These are phyloP conservation scores for Starmerella floricola DNA, from an alignment of 805 yeast species.

Conservation along the genomic window DNA sequence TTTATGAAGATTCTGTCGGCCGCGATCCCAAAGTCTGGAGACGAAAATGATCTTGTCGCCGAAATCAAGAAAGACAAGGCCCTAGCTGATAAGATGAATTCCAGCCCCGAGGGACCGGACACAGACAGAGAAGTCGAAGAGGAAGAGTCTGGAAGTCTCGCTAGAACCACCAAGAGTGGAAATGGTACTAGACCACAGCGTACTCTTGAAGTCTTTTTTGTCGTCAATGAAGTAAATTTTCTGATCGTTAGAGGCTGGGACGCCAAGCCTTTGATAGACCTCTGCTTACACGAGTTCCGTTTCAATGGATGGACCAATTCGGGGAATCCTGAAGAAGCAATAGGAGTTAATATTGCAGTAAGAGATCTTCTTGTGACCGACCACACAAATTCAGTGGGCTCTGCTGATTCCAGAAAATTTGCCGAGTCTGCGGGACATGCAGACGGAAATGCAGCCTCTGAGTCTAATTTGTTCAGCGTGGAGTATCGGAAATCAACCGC, in stretches of 20 bases:
- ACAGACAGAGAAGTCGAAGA: too few species aligned
- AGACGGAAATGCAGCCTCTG: neutral
- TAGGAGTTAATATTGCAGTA: slow-evolving; percentile 54
- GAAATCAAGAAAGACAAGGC: neutral
- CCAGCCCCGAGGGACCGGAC: too few species aligned
- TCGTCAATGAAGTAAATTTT: slow-evolving; percentile 50
- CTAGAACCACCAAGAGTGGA: too few species aligned
- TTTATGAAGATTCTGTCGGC: slow-evolving; percentile 65
- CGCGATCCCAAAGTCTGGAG: slow-evolving; percentile 41
- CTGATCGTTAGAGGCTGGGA: slow-evolving; percentile 58
- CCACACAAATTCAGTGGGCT: slow-evolving; percentile 50
- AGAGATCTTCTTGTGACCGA: slow-evolving; percentile 63
- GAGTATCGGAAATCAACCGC: slow-evolving; percentile 49
- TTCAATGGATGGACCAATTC: slow-evolving; percentile 47
- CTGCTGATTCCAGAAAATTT: slow-evolving; percentile 53
- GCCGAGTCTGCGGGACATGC: slow-evolving; percentile 47
- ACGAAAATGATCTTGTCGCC: neutral
- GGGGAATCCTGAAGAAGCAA: slow-evolving; percentile 32
- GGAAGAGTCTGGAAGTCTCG: too few species aligned
- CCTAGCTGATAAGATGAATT: too few species aligned
- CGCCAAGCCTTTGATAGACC: slow-evolving; percentile 58
- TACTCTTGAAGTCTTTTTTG: slow-evolving; percentile 57
- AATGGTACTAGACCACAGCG: slow-evolving; percentile 37
- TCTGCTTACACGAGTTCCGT: slow-evolving; percentile 53
- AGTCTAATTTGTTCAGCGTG: slow-evolving; percentile 41